Base-by-base conservation (phyloP, 2,329 filamentous ascomycete species). In the Amesomyces nigricolor region DNA sequence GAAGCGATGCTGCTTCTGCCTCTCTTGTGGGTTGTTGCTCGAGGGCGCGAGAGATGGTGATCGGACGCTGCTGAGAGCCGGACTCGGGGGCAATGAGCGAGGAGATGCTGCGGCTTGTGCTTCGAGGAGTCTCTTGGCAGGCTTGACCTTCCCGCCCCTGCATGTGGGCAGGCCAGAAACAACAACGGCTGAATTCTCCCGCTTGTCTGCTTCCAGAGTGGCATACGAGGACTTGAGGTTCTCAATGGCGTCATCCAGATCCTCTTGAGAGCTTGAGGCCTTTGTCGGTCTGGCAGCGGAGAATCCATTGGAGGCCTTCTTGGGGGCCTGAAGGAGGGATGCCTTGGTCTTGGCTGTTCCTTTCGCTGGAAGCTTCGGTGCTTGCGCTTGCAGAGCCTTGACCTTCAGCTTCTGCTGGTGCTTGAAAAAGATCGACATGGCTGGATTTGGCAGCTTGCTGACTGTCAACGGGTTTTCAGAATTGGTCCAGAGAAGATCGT, bases 401-500 rank as follows among this genome's bases (percentile, higher is more conserved):
- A 63, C 47, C 58, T 67, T 70, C 51, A 66, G 52, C 42, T 61
- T 56, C 29, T 26, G 54, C 52, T 66, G 22, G 22, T 26, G 22
- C 22, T 68, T 6, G 72, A 72, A 54, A 74, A 80, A 76, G 22
- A 83, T 68, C 6, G 75, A 77, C 64, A 77, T 77, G 19, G 78
- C 74, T n/a, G 72, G 70, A 19, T 76, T 70, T 26, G 78, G 74
- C 22, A 83, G 66, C 62, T 74, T 74, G 58, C 75, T 73, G 29
- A 77, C 77, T 60, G 71, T 71, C 61, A 70, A 70, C 16, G 72
- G 70, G 53, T 77, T 73, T 62, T 75, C 73, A n/a, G 77, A 74
- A 58, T 77, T 73, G 45, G 79, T 78, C 40, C 78, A 72, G 66
- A 78, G 85, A 26, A 86, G 70, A 53, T 85, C 81, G 69, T 78